Evolutionary conservation across 371 early-diverging fungal genomes (phyloP).

Genomic region (Thermomucor indicae-seudaticae): DNA sequence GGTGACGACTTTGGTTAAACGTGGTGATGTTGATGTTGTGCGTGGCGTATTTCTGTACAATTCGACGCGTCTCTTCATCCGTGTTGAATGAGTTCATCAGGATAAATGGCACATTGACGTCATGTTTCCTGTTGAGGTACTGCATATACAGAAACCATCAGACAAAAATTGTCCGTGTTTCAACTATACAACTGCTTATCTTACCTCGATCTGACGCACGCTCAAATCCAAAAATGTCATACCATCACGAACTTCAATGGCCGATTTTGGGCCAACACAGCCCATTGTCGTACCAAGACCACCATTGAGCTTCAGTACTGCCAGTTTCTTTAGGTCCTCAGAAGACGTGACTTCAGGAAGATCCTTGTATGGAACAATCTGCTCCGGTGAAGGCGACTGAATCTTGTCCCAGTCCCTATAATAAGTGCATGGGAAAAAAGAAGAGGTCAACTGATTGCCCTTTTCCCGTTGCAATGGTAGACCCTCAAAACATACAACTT

Average conservation of each 20-base stretch:
- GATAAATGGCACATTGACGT: conserved; percentile 94
- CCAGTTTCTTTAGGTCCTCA: conserved; percentile 84
- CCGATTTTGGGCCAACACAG: conserved; percentile 99
- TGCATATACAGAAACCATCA: conserved; percentile 15
- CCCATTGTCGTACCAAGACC: conserved; percentile 99
- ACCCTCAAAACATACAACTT: conserved; percentile 68
- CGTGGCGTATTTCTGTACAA: conserved; percentile 94
- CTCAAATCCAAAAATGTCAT: conserved; percentile 99
- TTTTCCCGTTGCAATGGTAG: not conserved
- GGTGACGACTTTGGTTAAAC: conserved; percentile 97
- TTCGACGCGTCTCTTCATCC: conserved; percentile 93
- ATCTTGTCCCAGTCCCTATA: conserved; percentile 93
- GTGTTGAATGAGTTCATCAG: conserved; percentile 99
- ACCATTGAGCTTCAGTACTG: conserved; percentile 99
- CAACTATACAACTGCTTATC: not conserved
- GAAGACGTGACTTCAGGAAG: conserved; percentile 52
- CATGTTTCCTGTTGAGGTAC: conserved; percentile 89
- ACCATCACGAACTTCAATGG: conserved; percentile 97
- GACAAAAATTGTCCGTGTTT: too few species aligned
- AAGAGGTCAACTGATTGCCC: not conserved
- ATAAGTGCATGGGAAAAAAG: conserved; percentile 2
- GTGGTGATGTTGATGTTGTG: conserved; percentile 91
- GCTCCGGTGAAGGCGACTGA: conserved; percentile 84
- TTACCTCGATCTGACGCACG: conserved; percentile 97
- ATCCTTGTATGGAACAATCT: conserved; percentile 75